phyloP scores from a whole-genome alignment of 345 rosid species.

The Acer negundo region DNA sequence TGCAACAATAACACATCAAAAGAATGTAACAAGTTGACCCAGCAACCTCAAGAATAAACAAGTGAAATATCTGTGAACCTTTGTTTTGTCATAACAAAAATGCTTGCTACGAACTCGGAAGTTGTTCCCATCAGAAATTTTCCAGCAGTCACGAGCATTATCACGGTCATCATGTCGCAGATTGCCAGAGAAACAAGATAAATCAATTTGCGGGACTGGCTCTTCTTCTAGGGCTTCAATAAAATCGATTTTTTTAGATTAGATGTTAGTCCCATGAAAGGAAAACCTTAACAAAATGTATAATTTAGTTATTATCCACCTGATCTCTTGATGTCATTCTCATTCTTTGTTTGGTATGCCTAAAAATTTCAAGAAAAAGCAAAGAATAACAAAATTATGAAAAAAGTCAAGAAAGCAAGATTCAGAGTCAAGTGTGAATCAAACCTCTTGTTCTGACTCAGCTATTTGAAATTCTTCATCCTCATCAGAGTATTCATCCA shows the following conservation, averaged over 20 bases:
- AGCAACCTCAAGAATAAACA: conserved; percentile 11
- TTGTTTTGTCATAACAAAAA: conserved; percentile 84
- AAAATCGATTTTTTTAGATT: conserved; percentile 17
- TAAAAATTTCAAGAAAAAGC: conserved; percentile 31
- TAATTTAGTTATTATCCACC: conserved; percentile 42
- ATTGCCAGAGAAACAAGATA: conserved; percentile 85
- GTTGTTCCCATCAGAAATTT: conserved; percentile 80
- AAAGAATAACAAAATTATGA: conserved; percentile 1
- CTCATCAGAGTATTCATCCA: conserved; percentile 93
- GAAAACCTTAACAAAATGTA: conserved; percentile 4
- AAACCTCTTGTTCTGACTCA: conserved; percentile 91
- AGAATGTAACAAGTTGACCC: conserved; percentile 6
- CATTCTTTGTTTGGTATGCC: conserved; percentile 49
- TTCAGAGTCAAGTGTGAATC: conserved; percentile 13
- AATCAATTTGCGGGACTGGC: conserved; percentile 68
- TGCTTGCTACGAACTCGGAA: conserved; percentile 93
- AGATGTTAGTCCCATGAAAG: conserved; percentile 6
- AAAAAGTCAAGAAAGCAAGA: conserved; percentile 5
- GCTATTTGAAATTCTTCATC: conserved; percentile 93
- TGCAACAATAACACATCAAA: conserved; percentile 9
- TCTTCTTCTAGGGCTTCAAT: conserved; percentile 71
- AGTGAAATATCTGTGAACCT: conserved; percentile 46
- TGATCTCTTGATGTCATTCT: conserved; percentile 59
- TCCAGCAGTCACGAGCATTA: conserved; percentile 91
- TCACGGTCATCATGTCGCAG: conserved; percentile 83